Base-by-base conservation (phyloP, 331 rosid species). In the Cydonia oblonga region DNA sequence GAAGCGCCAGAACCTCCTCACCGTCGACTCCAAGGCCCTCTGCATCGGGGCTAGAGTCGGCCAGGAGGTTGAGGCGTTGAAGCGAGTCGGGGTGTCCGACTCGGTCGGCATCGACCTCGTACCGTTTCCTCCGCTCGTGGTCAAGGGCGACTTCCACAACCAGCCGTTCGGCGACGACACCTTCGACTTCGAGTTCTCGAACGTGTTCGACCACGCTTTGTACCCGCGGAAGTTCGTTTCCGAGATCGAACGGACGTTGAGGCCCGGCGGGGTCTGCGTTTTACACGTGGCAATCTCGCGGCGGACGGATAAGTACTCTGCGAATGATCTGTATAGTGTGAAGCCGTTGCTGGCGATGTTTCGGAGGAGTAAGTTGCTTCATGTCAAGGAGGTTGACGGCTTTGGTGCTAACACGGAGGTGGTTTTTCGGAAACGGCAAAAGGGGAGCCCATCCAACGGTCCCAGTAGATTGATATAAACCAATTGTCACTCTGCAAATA, bases 171-270 rank as follows among this genome's bases (percentile, higher is more conserved):
- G 10, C 3, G 75, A 84, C 25, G 79, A 80, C 10, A 91, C 80
- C 2, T 91, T 89, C 62, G 97, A 91, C 59, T 93, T 89, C 22
- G 98, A 93, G 26, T 93, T 93, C 89, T 90, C 97, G 9, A 93
- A 93, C 83, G 98, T 93, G 46, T 93, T 93, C 75, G 98, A 93
- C 46, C 98, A 93, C 81, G 97, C 98, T 70, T 89, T 91, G 7
- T 91, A 86, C 46, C 98, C 98, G 65, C 58, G 81, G 9, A 83
- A 57, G 70, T 93, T 93, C 75, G 92, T 88, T 9, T 71, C 73
- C 9, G 98, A 93, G 91, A 89, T 93, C 58, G 92, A 91, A 75
- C 87, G 98, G 77, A 93, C 98, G 69, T 57, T 93, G 83, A 93
- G 75, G 82, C 78, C 81, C 1, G 68, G 85, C 4, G 98, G 97